A percentile compares a stretch with the other conserved stretches of the same genome.
These are phyloP conservation scores for Acer saccharum DNA, from an alignment of 345 rosid species.

Conservation along the genomic window DNA sequence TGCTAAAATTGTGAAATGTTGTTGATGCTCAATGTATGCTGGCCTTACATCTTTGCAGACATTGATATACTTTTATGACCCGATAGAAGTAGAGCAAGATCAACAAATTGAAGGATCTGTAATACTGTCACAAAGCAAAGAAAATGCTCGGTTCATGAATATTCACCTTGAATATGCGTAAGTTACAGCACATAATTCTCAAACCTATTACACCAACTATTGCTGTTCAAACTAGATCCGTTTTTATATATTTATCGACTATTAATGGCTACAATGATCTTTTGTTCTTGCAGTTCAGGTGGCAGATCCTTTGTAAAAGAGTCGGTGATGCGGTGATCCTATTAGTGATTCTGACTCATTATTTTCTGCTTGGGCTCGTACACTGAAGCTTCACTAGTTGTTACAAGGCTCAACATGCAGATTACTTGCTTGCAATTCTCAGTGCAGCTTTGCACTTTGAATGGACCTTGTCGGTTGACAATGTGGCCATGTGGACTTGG, in stretches of 20 bases:
- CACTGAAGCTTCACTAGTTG: constrained; percentile 14
- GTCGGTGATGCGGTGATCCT: constrained; percentile 68
- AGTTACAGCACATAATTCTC: constrained; percentile 31
- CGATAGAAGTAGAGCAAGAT: constrained; percentile 88
- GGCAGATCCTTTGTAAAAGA: constrained; percentile 89
- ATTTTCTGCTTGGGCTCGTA: constrained; percentile 7
- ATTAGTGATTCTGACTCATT: constrained; percentile 2
- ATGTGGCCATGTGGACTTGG: not conserved
- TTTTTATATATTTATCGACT: constrained; percentile 6
- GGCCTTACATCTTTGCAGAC: constrained; percentile 59
- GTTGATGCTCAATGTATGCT: not conserved
- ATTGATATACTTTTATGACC: constrained; percentile 90
- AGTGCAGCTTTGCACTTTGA: not conserved
- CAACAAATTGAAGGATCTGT: constrained; percentile 84
- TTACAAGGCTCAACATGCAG: constrained; percentile 9
- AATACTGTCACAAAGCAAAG: constrained; percentile 84
- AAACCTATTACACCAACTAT: not conserved
- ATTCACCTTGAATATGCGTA: constrained; percentile 87
- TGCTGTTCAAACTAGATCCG: constrained; percentile 11
- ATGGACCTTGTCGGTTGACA: constrained; percentile 9
- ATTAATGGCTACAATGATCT: constrained; percentile 2
- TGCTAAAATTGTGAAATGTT: not conserved
- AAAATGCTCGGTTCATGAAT: constrained; percentile 92
- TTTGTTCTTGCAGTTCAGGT: constrained; percentile 64
- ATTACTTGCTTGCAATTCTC: constrained; percentile 5